phyloP scores from a whole-genome alignment of 371 early-diverging fungal genomes.

The Haplosporangium sp. region DNA sequence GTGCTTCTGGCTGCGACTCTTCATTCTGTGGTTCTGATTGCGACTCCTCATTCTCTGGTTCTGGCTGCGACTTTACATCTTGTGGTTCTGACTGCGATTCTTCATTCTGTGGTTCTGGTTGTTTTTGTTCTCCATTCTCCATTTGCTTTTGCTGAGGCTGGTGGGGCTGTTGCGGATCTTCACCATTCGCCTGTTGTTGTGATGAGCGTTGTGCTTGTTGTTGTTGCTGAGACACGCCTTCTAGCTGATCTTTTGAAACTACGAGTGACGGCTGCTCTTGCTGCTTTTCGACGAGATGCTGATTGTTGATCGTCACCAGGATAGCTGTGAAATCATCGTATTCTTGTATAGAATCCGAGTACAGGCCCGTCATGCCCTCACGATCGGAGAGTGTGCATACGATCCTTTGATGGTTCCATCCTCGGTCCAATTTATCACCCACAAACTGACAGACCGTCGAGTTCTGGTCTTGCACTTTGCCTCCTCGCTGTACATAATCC shows the following conservation, averaged over 20 bases:
- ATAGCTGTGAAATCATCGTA: conserved; percentile 57
- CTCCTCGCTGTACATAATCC: conserved; percentile 49
- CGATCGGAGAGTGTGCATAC: conserved; percentile 48
- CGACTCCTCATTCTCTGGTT: no score
- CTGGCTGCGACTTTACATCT: no score
- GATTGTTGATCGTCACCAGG: conserved; percentile 36
- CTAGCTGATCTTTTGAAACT: no score
- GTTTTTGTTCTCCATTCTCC: neutral
- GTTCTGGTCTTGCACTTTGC: conserved; percentile 50
- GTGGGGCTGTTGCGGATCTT: neutral
- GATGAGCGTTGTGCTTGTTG: no score
- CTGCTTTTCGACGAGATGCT: conserved; percentile 3
- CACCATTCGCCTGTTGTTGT: conserved; percentile 1
- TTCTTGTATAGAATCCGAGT: conserved; percentile 53
- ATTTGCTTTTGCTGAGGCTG: neutral
- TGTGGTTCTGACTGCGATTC: no score
- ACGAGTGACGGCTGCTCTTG: neutral
- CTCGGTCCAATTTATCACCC: conserved; percentile 55
- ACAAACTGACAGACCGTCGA: conserved; percentile 42
- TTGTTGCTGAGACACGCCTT: neutral
- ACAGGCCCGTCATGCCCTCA: conserved; percentile 38
- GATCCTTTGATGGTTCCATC: conserved; percentile 45
- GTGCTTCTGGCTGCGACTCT: no score
- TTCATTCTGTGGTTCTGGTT: no score
- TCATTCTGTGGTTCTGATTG: no score